These are phyloP conservation scores for Malus sieversii DNA, from an alignment of 306 rosid species.

Conservation along the genomic window DNA sequence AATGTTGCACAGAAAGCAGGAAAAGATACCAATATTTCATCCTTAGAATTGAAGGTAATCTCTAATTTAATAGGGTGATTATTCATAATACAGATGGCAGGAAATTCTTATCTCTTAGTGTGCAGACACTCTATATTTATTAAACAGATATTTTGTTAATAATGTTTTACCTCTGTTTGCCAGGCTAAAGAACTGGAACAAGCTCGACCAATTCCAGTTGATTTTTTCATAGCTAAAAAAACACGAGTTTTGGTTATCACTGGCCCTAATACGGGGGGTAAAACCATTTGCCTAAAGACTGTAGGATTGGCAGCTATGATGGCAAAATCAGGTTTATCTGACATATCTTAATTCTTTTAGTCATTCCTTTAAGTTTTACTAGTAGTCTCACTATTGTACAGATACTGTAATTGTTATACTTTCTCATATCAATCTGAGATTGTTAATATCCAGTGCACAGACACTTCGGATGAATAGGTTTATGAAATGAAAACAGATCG, in stretches of 20 bases:
- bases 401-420: not conserved
- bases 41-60: constrained; percentile 13
- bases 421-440: not conserved
- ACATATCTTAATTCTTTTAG: not conserved
- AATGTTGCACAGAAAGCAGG: constrained; percentile 21
- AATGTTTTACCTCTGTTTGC: constrained; percentile 1
- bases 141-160: constrained; percentile 5
- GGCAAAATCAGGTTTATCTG: constrained; percentile 85
- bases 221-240: constrained; percentile 54
- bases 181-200: constrained; percentile 55
- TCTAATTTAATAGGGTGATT: not conserved
- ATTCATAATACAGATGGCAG: not conserved
- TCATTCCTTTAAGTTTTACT: not conserved
- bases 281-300: constrained; percentile 89
- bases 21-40: constrained; percentile 12
- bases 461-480: not conserved
- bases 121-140: constrained; percentile 10
- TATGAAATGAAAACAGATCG: not conserved
- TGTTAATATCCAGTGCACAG: not conserved
- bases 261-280: constrained; percentile 96
- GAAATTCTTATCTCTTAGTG: not conserved
- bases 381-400: not conserved
- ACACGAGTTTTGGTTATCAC: constrained; percentile 78
- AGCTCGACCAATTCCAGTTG: constrained; percentile 72
- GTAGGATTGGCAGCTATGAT: constrained; percentile 92